Evolutionary conservation across 345 rosid species (phyloP).

Genomic region (Zanthoxylum bungeanum): DNA sequence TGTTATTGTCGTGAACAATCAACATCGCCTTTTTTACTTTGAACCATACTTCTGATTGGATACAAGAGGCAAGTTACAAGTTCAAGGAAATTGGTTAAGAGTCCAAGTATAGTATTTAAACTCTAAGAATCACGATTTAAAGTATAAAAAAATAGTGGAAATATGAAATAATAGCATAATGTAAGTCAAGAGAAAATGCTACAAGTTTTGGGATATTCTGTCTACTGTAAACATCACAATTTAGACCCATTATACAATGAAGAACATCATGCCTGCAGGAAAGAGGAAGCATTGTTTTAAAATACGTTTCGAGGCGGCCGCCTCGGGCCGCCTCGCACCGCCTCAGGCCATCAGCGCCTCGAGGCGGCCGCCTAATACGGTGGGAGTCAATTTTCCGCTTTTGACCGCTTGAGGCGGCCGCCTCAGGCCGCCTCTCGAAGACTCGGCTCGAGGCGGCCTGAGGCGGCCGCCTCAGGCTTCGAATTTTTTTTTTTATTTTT

Average conservation of each 20-base stretch:
- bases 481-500: too few species aligned
- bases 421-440: too few species aligned
- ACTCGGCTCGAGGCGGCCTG: too few species aligned
- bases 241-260: neutral
- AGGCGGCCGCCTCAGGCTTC: too few species aligned
- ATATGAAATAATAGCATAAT: neutral
- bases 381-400: too few species aligned
- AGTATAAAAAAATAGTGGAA: neutral
- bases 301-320: too few species aligned
- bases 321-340: too few species aligned
- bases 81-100: neutral
- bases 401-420: too few species aligned
- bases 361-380: too few species aligned
- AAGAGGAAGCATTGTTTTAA: too few species aligned
- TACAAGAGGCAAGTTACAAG: neutral
- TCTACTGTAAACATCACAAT: conserved; percentile 10
- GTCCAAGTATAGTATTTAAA: neutral
- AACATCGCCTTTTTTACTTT: neutral
- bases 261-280: neutral
- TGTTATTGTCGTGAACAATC: neutral
- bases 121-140: neutral
- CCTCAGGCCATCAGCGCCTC: too few species aligned
- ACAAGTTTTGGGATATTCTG: neutral
- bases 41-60: neutral
- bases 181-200: neutral